phyloP scores from a whole-genome alignment of 2,329 filamentous ascomycete genomes.

The Tolypocladium guangdongense region DNA sequence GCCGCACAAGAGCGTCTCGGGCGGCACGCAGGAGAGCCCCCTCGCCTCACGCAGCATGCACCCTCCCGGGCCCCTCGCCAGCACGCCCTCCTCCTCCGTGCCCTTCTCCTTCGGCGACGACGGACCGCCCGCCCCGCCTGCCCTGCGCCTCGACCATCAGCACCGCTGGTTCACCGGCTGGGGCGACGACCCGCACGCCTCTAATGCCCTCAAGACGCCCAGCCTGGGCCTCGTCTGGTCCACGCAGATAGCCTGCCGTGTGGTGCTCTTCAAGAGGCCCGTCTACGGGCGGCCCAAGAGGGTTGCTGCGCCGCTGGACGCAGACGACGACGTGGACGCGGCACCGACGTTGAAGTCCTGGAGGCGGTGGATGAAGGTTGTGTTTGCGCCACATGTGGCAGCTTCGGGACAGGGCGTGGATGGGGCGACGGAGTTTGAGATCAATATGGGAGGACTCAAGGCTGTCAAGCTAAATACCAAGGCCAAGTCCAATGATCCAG shows the following conservation, averaged over 20 bases:
- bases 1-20: background rate
- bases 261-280: constrained; percentile 68
- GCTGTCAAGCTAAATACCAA: constrained; percentile 11
- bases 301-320: constrained; percentile 22
- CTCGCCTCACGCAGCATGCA: constrained; percentile 34
- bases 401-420: constrained; percentile 36
- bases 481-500: background rate
- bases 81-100: constrained; percentile 29
- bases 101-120: constrained; percentile 20
- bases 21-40: constrained; percentile 33
- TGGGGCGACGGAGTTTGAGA: constrained; percentile 60
- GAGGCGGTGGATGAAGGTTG: constrained; percentile 74
- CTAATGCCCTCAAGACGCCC: constrained; percentile 61
- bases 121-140: constrained; percentile 28
- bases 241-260: constrained; percentile 73
- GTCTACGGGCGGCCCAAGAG: constrained; percentile 30
- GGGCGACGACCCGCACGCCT: constrained; percentile 55
- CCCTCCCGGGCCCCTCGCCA: constrained; percentile 16
- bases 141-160: constrained; percentile 74
- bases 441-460: constrained; percentile 54
- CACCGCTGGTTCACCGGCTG: constrained; percentile 93
- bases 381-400: constrained; percentile 70
- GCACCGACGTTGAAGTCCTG: constrained; percentile 44
- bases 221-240: constrained; percentile 84
- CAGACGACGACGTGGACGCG: constrained; percentile 29